Evolutionary conservation across 805 yeast species (phyloP).

Genomic region (Aciculoconidium aculeatum): DNA sequence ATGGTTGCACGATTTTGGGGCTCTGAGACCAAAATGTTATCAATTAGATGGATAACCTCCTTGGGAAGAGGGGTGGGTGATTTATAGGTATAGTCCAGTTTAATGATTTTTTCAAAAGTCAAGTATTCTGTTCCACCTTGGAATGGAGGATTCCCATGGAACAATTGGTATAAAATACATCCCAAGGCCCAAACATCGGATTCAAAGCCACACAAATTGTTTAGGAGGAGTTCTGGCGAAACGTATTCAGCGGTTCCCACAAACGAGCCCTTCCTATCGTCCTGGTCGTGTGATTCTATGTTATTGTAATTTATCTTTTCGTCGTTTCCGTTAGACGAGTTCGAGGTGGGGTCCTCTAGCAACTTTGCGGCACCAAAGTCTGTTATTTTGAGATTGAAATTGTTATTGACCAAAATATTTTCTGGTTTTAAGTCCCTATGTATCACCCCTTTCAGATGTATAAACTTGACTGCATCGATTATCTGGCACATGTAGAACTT

Average conservation of each 20-base stretch:
- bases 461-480: conserved; percentile 84
- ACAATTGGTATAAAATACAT: conserved; percentile 77
- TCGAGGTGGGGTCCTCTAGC: conserved; percentile 22
- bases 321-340: conserved; percentile 4
- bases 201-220: conserved; percentile 75
- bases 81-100: conserved; percentile 56
- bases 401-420: conserved; percentile 77
- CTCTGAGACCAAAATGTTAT: conserved; percentile 26
- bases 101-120: conserved; percentile 84
- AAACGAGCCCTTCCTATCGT: conserved; percentile 53
- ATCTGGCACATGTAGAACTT: conserved; percentile 81
- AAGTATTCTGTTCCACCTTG: conserved; percentile 80
- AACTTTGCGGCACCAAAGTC: conserved; percentile 98
- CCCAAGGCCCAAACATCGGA: conserved; percentile 95
- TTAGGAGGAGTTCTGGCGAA: conserved; percentile 79
- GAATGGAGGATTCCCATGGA: conserved; percentile 84
- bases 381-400: conserved; percentile 84
- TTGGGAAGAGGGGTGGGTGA: conserved; percentile 22
- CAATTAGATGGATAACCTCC: conserved; percentile 26
- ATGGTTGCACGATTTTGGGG: conserved; percentile 27
- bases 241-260: conserved; percentile 98
- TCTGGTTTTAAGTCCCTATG: conserved; percentile 96
- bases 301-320: conserved; percentile 28
- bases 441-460: conserved; percentile 83
- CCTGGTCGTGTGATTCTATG: conserved; percentile 15